Evolutionary conservation across 768 basidiomycete genomes (phyloP), one percentile per base, ranked within the genome.

Genomic region (Trichaptum fuscoviolaceum): DNA sequence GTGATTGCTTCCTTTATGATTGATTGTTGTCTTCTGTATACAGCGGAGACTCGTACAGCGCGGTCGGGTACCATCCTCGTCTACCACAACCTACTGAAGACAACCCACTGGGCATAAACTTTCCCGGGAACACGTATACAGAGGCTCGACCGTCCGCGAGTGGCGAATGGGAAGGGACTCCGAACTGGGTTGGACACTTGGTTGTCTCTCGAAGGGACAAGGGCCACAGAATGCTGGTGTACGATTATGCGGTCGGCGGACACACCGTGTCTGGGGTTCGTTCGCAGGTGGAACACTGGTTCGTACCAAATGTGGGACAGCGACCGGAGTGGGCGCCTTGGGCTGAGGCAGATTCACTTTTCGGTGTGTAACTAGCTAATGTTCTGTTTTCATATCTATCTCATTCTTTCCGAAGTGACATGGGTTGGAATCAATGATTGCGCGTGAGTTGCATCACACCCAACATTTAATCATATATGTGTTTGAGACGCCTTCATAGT

Each of bases 361-460:
- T 87, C 67, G 73, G 85, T 85, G 68, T 72, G 80, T 67, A 12
- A 34, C 18, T n/a, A 27, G 36, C n/a, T 12, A 42, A 20, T 30
- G 10, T 60, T 59, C 2, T 18, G 12, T 34, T 62, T 20, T 23
- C n/a, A 20, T 59, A 8, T 34, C 26, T 25, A 9, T 7, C 30
- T 23, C 23, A 12, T 3, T 58, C 7, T 24, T n/a, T 63, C 26
- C 23, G 62, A 65, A 88, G 87, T 86, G 7, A 86, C 84, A 1
- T 89, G 86, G 85, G 77, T 87, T 63, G 88, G 88, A 1, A 88
- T 89, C 66, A 90, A 90, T 67, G 88, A 89, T 74, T 83, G 83
- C 78, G 84, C 79, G 84, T 85, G 72, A 62, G 81, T 69, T n/a
- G 27, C 18, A 30, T 20, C n/a, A n/a, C n/a, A n/a, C n/a, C 10